Evolutionary conservation across 2,329 filamentous ascomycete genomes (phyloP), one percentile per base, ranked within the genome.

Genomic region (Colletotrichum scovillei): DNA sequence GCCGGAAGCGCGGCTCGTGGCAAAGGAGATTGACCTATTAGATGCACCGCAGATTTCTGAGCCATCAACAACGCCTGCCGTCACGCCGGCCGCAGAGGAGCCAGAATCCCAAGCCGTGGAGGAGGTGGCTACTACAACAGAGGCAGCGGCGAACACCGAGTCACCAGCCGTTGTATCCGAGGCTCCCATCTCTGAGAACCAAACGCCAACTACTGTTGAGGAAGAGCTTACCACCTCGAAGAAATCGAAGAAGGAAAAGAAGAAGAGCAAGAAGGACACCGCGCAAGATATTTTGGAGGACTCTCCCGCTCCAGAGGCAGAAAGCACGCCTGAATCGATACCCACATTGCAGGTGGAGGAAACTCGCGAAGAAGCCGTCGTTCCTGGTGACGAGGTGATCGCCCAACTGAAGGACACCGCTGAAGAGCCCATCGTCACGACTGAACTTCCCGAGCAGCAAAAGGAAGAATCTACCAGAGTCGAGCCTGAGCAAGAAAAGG

Each of bases 181-280:
- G 4, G 12, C 0, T 11, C 53, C 24, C 11, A 12, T 19, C 53
- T 1, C 42, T 19, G 35, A 57, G 12, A 26, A 66, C n/a, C 38
- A 68, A 30, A 22, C 12, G 9, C 22, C 64, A 6, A 62, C 28
- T 8, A 46, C 57, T 30, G 6, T 22, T 6, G 57, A 22, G 7
- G 57, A 62, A 24, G 32, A 68, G 2, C 32, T 26, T n/a, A 7
- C 62, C 14, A 19, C 46, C 26, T 32, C 60, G 5, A 69, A 74
- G 38, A 64, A 60, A 53, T 76, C 76, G 16, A 77, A 78, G 65
- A 76, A 75, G 28, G 73, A 77, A 65, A 78, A 69, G 59, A 77
- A 75, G 57, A 70, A 71, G 55, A 73, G 49, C 57, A 74, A 74
- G 52, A 52, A 46, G 46, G 32, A 3, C 26, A 26, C n/a, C 19